Base-by-base conservation (phyloP, 352 stramenopile genomes). In the Globisporangium uncinulatum region DNA sequence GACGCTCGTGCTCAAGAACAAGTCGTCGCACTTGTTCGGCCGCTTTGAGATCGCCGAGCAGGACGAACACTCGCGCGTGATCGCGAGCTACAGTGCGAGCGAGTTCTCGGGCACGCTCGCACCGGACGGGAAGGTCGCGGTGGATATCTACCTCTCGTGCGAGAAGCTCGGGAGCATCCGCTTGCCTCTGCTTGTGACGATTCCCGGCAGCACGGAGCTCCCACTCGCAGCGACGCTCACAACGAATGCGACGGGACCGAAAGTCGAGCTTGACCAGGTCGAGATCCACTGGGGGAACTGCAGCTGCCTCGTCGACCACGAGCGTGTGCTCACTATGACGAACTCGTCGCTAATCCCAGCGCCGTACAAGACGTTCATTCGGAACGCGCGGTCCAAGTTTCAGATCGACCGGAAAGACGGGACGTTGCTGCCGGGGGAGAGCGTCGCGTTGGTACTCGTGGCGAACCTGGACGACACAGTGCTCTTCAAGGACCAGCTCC, bases 401-500 rank as follows among this genome's bases (percentile, higher is more conserved):
- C 67, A 78, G 46, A 83, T 98, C 31, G 84, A 98, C 59, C 69
- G 80, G 14, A 83, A 94, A 39, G 93, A 98, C 62, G 87, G 89
- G 7, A 73, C 86, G 3, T 59, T 98, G 1, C 63, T 78, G 31
- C 89, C 95, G 20, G 74, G 78, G 6, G 88, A 97, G 59, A 80
- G 64, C 17, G 29, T 90, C 0, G 73, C 80, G 34, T 63, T 97
- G 20, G 67, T 74, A 1, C 63, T 98, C 4, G 86, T 87, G 11
- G 95, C 94, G 0, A 96, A 96, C 45, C 58, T 97, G n/a, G 94
- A 98, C 68, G 95, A 98, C 59, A 97, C 91, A 17, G 74, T 90
- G 6, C 46, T 89, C 13, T 93, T 97, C 65, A 94, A 93, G 55
- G 95, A 98, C 59, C 87, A 98, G 57, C 73, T 98, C 1, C 87